Conservation (phyloP, 306 rosid species). For the Geum urbanum region DNA sequence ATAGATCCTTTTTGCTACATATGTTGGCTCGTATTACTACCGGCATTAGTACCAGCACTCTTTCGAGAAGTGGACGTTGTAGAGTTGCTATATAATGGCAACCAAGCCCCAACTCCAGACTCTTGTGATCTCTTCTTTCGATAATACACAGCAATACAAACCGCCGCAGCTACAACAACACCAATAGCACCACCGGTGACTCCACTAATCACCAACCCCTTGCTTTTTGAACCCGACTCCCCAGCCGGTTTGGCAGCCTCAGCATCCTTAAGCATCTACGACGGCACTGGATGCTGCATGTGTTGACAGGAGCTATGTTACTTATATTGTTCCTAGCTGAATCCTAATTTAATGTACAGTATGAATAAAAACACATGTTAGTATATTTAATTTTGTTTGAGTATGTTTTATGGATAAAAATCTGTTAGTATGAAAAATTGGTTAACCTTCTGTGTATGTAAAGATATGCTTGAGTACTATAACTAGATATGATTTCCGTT, state of each 20-base stretch:
- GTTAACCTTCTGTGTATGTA: too few relatives aligned
- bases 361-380: too few relatives aligned
- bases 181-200: conserved; percentile 31
- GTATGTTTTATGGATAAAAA: too few relatives aligned
- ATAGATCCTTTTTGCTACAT: not conserved
- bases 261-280: conserved; percentile 28
- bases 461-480: too few relatives aligned
- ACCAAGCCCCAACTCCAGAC: conserved; percentile 26
- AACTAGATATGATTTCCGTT: too few relatives aligned
- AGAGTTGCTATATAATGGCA: conserved; percentile 35
- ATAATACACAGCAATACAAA: conserved; percentile 19
- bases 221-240: not conserved
- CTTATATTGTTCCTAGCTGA: too few relatives aligned
- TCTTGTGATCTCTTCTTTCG: conserved; percentile 25
- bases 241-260: conserved; percentile 2
- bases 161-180: conserved; percentile 18
- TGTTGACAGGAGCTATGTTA: too few relatives aligned
- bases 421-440: too few relatives aligned
- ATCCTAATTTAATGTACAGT: too few relatives aligned
- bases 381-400: too few relatives aligned
- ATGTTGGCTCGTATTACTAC: conserved; percentile 19
- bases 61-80: conserved; percentile 19
- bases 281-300: conserved; percentile 46
- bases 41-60: conserved; percentile 7
- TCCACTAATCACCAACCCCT: conserved; percentile 28